A percentile compares a stretch with the other conserved stretches of the same genome.
Conservation (phyloP, 2,329 filamentous ascomycete species). For the Beauveria medogensis region DNA sequence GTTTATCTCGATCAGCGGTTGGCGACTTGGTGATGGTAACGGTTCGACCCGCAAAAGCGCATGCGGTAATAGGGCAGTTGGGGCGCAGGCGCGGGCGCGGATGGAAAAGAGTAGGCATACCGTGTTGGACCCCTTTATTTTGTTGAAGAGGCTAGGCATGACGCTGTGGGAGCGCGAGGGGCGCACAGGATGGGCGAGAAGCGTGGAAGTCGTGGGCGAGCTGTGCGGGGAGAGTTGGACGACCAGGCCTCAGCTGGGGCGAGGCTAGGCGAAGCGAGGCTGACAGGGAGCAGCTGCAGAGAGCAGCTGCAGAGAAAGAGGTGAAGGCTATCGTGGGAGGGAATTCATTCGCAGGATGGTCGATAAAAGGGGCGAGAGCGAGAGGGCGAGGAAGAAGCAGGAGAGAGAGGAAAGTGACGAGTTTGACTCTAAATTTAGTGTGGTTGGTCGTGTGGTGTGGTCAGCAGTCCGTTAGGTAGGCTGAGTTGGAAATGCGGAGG, state of each 20-base stretch:
- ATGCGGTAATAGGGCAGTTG: conserved; percentile 18
- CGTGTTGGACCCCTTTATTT: conserved; percentile 46
- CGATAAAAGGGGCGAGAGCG: neutral
- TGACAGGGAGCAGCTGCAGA: conserved; percentile 1
- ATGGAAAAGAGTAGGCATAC: conserved; percentile 35
- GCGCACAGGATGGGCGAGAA: conserved; percentile 17
- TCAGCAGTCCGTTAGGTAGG: neutral
- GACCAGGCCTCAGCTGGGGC: conserved; percentile 4
- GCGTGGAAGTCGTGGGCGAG: neutral
- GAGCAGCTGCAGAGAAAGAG: neutral
- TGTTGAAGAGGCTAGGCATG: conserved; percentile 53
- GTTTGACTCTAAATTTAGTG: no score
- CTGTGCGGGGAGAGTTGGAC: neutral
- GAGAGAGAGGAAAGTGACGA: neutral
- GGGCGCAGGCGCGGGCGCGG: neutral
- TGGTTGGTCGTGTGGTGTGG: neutral
- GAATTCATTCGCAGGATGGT: neutral
- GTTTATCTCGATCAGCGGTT: conserved; percentile 25
- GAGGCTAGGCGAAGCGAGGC: conserved; percentile 4
- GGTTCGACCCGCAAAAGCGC: conserved; percentile 6
- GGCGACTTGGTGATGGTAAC: conserved; percentile 6
- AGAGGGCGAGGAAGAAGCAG: neutral
- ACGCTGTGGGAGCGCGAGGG: conserved; percentile 13
- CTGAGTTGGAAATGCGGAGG: conserved; percentile 5
- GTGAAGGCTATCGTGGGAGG: neutral